A percentile compares a stretch with the other conserved stretches of the same genome.
Evolutionary conservation across 768 basidiomycete genomes (phyloP).

Genomic region (Serendipita sp.): DNA sequence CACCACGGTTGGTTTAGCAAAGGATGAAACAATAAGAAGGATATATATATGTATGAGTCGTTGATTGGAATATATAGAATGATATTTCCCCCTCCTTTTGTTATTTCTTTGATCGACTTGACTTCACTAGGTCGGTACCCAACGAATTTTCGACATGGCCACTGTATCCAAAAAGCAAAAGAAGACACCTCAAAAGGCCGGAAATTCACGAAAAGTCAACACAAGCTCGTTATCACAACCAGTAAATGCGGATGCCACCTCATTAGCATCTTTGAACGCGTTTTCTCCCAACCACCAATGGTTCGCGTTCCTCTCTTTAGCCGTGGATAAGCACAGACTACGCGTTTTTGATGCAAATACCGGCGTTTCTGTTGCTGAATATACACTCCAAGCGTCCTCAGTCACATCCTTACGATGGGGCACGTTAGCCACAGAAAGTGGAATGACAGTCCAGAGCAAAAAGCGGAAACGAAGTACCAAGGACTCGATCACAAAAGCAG

Average conservation of each 20-base stretch:
- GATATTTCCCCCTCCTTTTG: background rate
- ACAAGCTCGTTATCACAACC: constrained; percentile 23
- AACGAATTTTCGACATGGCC: background rate
- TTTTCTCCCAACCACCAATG: constrained; percentile 42
- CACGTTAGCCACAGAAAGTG: constrained; percentile 19
- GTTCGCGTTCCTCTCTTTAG: constrained; percentile 46
- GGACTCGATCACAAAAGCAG: constrained; percentile 14
- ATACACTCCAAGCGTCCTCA: constrained; percentile 37
- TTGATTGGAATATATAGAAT: background rate
- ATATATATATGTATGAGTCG: background rate
- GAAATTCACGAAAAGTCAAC: background rate
- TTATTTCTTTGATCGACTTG: background rate
- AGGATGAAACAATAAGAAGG: background rate
- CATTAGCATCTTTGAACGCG: constrained; percentile 30
- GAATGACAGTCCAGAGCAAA: constrained; percentile 31
- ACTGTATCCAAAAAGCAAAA: constrained; percentile 4
- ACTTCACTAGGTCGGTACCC: background rate
- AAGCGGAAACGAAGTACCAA: constrained; percentile 23
- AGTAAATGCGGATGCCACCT: constrained; percentile 30
- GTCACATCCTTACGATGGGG: constrained; percentile 42
- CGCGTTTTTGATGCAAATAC: constrained; percentile 45
- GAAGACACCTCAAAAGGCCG: background rate
- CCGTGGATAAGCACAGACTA: constrained; percentile 55
- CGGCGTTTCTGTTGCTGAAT: constrained; percentile 40
- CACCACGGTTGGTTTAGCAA: background rate